phyloP scores from a whole-genome alignment of 2,329 filamentous ascomycete genomes.

The Alternaria infectoria region DNA sequence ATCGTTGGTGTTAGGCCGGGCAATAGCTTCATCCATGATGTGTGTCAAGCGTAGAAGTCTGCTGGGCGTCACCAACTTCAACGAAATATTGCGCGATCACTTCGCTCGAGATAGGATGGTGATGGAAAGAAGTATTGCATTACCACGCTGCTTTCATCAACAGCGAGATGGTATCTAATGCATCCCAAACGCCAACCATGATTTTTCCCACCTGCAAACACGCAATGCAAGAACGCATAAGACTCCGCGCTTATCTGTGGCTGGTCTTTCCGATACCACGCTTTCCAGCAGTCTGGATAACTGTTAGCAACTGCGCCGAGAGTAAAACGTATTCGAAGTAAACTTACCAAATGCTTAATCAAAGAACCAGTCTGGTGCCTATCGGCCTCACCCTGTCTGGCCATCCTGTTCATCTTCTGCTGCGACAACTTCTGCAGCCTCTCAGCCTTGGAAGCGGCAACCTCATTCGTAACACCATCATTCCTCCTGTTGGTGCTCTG shows the following conservation, averaged over 20 bases:
- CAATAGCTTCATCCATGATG: neutral
- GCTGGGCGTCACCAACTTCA: neutral
- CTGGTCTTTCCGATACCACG: constrained; percentile 89
- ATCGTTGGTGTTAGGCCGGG: neutral
- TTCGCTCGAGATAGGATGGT: neutral
- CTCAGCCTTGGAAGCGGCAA: constrained; percentile 77
- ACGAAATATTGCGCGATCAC: neutral
- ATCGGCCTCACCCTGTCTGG: constrained; percentile 94
- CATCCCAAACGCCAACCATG: constrained; percentile 39
- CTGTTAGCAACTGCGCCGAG: constrained; percentile 16
- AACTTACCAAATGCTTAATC: constrained; percentile 87
- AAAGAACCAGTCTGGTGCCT: constrained; percentile 82
- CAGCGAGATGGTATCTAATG: constrained; percentile 40
- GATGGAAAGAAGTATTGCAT: constrained; percentile 19
- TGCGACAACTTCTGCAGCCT: constrained; percentile 86
- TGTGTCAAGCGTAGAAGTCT: neutral
- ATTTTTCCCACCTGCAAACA: constrained; percentile 28
- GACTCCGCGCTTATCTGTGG: constrained; percentile 50
- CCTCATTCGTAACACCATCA: constrained; percentile 76
- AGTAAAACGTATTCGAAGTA: neutral
- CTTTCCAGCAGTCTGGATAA: constrained; percentile 78
- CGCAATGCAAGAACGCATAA: constrained; percentile 17
- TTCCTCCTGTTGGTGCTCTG: constrained; percentile 72
- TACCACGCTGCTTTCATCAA: constrained; percentile 25
- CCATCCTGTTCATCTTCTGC: constrained; percentile 99